These are phyloP conservation scores for Cercospora brassicicola DNA, from an alignment of 2,329 filamentous ascomycete species.

Conservation along the genomic window DNA sequence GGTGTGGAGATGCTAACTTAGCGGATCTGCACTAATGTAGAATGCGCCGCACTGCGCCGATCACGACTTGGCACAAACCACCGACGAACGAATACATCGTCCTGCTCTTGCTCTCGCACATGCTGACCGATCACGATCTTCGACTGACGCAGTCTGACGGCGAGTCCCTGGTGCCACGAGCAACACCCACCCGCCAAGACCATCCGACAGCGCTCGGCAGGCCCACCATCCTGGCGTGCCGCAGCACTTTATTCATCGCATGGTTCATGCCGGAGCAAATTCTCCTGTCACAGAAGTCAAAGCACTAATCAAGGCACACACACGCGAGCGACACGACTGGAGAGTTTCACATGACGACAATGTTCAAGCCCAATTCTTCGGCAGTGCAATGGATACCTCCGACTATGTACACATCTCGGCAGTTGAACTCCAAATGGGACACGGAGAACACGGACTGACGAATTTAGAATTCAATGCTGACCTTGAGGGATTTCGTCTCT, in stretches of 20 bases:
- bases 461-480: constrained; percentile 29
- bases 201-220: not conserved
- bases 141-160: not conserved
- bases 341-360: not conserved
- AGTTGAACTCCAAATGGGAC: not conserved
- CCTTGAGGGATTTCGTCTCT: constrained; percentile 32
- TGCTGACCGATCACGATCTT: not conserved
- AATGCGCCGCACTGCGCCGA: not conserved
- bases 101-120: not conserved
- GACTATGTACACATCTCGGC: not conserved
- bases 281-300: not conserved
- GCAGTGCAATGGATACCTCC: not conserved
- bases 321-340: not conserved
- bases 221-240: not conserved
- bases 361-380: not conserved
- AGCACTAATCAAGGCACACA: not conserved
- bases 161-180: not conserved
- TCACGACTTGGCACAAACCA: not conserved
- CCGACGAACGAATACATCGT: not conserved
- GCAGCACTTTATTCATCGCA: not conserved
- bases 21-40: not conserved
- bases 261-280: not conserved
- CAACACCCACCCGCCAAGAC: not conserved
- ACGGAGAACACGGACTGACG: not conserved
- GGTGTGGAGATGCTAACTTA: not conserved